phyloP scores from a whole-genome alignment of 2,329 filamentous ascomycete genomes.

The Fusarium redolens region DNA sequence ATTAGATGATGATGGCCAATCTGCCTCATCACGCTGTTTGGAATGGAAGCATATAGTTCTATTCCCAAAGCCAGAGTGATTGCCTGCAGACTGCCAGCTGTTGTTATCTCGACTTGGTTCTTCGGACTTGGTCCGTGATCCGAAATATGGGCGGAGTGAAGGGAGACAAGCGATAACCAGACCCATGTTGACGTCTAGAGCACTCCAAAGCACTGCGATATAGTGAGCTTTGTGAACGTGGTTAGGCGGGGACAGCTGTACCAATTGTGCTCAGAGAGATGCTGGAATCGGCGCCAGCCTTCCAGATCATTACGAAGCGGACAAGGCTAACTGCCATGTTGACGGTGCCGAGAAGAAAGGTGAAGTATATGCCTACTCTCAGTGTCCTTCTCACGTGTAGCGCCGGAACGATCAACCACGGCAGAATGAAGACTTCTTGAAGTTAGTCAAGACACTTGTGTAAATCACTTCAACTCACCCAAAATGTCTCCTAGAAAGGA shows the following conservation, averaged over 20 bases:
- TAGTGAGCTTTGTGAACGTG: too few species aligned
- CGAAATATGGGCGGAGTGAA: conserved; percentile 34
- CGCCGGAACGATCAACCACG: conserved; percentile 28
- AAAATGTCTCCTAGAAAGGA: conserved; percentile 26
- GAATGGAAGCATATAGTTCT: neutral
- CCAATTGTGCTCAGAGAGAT: conserved; percentile 28
- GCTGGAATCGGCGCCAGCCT: conserved; percentile 3
- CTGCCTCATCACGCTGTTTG: neutral
- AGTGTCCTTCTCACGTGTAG: conserved; percentile 7
- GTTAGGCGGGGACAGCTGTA: neutral
- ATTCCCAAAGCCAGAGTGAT: neutral
- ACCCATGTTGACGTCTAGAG: conserved; percentile 26
- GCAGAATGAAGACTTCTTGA: conserved; percentile 14
- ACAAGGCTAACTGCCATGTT: conserved; percentile 30
- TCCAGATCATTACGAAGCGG: conserved; percentile 24
- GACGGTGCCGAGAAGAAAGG: conserved; percentile 27
- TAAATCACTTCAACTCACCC: neutral
- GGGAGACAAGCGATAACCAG: conserved; percentile 35
- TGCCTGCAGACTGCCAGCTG: neutral
- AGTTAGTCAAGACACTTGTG: neutral
- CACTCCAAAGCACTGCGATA: conserved; percentile 22
- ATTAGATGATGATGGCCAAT: fast-evolving
- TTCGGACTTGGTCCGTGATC: neutral
- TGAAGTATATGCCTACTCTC: conserved; percentile 31
- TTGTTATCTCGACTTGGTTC: neutral